Conservation (phyloP, 2,329 filamentous ascomycete species). For the Xylariales sp. region DNA sequence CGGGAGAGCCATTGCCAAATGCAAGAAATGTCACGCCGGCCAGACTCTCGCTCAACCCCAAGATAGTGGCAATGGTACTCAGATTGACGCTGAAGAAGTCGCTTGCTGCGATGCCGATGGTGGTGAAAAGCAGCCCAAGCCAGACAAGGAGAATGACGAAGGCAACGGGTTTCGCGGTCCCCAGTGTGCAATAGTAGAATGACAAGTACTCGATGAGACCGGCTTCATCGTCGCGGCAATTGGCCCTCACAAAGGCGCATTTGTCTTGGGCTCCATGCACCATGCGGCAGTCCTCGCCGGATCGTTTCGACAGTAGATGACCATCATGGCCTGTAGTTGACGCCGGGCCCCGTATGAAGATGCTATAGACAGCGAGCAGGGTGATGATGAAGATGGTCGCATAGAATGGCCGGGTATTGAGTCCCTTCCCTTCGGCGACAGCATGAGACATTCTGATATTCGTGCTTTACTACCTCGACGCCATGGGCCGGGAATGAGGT, state of each 20-base stretch:
- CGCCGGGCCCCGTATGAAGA: slow-evolving; percentile 24
- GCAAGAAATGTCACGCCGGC: slow-evolving; percentile 95
- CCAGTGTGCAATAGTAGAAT: slow-evolving; percentile 82
- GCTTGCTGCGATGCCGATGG: slow-evolving; percentile 94
- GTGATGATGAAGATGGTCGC: slow-evolving; percentile 42
- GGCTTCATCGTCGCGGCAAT: slow-evolving; percentile 86
- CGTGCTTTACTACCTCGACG: neutral
- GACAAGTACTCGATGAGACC: slow-evolving; percentile 84
- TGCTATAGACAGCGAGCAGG: slow-evolving; percentile 40
- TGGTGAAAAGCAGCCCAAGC: slow-evolving; percentile 88
- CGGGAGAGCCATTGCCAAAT: slow-evolving; percentile 95
- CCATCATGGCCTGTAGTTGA: slow-evolving; percentile 15
- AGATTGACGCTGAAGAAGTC: slow-evolving; percentile 98
- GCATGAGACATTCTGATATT: slow-evolving; percentile 8
- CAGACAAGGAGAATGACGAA: slow-evolving; percentile 75
- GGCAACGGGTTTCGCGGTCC: slow-evolving; percentile 65
- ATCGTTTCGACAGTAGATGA: slow-evolving; percentile 14
- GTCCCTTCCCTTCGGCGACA: slow-evolving; percentile 25
- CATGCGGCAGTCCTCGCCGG: slow-evolving; percentile 61
- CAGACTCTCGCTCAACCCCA: slow-evolving; percentile 93
- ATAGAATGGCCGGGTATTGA: slow-evolving; percentile 46
- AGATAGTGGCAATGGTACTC: slow-evolving; percentile 81
- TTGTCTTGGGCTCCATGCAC: slow-evolving; percentile 76
- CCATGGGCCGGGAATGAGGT: neutral
- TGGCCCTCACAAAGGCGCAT: slow-evolving; percentile 76